Evolutionary conservation across 495 filamentous ascomycete species (phyloP).

Genomic region (Glarea lozoyensis): DNA sequence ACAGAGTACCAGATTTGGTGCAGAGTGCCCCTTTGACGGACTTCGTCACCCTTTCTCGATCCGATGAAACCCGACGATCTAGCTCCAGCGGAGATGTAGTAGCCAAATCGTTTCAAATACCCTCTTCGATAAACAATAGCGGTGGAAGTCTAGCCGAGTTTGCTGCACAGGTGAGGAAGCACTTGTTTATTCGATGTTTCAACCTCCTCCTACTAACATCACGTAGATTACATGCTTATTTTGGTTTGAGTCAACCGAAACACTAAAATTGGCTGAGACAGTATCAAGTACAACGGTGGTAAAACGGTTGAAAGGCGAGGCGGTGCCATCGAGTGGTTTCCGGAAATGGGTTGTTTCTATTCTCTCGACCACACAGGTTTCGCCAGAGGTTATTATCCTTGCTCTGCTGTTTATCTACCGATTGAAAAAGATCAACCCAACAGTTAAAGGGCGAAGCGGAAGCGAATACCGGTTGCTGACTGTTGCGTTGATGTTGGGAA

Average conservation of each 20-base stretch:
- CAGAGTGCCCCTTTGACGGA: too few species aligned
- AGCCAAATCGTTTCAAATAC: slow-evolving; percentile 61
- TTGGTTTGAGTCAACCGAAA: slow-evolving; percentile 90
- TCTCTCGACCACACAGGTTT: slow-evolving; percentile 90
- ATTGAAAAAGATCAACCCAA: slow-evolving; percentile 80
- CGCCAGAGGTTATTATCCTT: slow-evolving; percentile 88
- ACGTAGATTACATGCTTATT: slow-evolving; percentile 86
- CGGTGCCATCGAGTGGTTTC: slow-evolving; percentile 70
- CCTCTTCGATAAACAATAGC: slow-evolving; percentile 60
- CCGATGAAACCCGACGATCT: slow-evolving; percentile 20
- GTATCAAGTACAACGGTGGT: slow-evolving; percentile 38
- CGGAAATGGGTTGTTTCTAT: slow-evolving; percentile 90
- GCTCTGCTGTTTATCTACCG: slow-evolving; percentile 91
- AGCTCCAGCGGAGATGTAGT: slow-evolving; percentile 36
- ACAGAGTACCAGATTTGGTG: too few species aligned
- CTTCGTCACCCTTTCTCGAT: too few species aligned
- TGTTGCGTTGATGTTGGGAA: slow-evolving; percentile 95
- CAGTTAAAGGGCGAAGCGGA: slow-evolving; percentile 79
- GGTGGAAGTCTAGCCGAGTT: slow-evolving; percentile 73
- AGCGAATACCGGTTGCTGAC: slow-evolving; percentile 95
- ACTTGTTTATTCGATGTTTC: background rate
- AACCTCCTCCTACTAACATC: slow-evolving; percentile 1
- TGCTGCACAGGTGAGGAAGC: slow-evolving; percentile 60
- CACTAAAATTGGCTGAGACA: slow-evolving; percentile 64
- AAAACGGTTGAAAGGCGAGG: slow-evolving; percentile 54